Percentiles rank a stretch among this genome's conserved stretches.
phyloP scores from a whole-genome alignment of 345 rosid species.

The Bruguiera sexangula region DNA sequence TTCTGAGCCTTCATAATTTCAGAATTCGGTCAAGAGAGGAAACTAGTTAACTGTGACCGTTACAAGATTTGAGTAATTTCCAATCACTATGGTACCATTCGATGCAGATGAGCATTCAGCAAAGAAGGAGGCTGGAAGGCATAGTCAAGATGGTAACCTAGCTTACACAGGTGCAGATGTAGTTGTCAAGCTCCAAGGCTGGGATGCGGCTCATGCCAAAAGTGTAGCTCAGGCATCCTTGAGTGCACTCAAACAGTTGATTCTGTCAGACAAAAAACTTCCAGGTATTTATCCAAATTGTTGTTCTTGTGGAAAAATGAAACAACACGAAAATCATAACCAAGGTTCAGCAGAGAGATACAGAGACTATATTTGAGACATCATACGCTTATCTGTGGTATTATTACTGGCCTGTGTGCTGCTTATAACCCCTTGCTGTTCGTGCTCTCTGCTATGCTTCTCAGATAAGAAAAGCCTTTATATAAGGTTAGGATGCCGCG shows the following conservation, averaged over 20 bases:
- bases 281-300: slow-evolving; percentile 43
- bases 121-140: slow-evolving; percentile 67
- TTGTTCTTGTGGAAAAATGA: no score
- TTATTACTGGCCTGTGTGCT: not conserved
- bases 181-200: slow-evolving; percentile 83
- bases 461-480: slow-evolving; percentile 84
- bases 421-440: not conserved
- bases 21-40: no score
- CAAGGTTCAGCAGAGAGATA: no score
- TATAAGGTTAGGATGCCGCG: slow-evolving; percentile 79
- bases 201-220: slow-evolving; percentile 72
- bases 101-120: slow-evolving; percentile 68
- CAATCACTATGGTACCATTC: not conserved
- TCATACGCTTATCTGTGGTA: not conserved
- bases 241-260: slow-evolving; percentile 75
- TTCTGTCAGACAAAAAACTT: slow-evolving; percentile 71
- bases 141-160: slow-evolving; percentile 40
- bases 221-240: slow-evolving; percentile 79
- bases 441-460: not conserved
- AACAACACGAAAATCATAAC: no score
- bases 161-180: slow-evolving; percentile 86
- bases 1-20: no score
- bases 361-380: no score
- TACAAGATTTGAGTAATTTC: not conserved
- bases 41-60: no score